Base-by-base conservation (phyloP, 2,329 filamentous ascomycete species). In the Arthrobotrys entomopaga region DNA sequence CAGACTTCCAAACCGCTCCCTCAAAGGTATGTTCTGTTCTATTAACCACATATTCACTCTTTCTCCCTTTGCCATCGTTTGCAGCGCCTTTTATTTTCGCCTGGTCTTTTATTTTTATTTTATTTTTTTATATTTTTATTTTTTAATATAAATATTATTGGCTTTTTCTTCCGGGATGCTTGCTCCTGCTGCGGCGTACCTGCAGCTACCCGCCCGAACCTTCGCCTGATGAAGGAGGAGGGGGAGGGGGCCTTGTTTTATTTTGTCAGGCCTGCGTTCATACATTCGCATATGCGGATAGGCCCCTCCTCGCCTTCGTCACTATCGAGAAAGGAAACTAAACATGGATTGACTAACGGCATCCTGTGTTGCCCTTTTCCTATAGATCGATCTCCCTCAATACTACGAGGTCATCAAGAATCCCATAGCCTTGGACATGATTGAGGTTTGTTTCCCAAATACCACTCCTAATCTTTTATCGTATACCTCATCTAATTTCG, bases 1-100 rank as follows among this genome's bases (percentile, higher is more conserved):
- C 63, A 24, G 63, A 74, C 52, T 74, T 74, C 43, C 50, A 67
- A 63, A 59, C 63, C 2, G 50, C 67, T n/a, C 70, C 70, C 13
- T 52, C 26, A 57, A 58, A 63, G 63, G 70, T 74, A 74, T 43
- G 63, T 34, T 24, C 38, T 34, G 10, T 46, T 48, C 34, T 4
- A n/a, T 42, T 19, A 43, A 16, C 20, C 34, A 19, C 10, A 13
- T 50, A 50, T 22, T 50, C 15, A 19, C 42, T 19, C 42, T 50
- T 50, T 22, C 19, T 46, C 42, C 5, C 42, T 4, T 46, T 13
- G 13, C 42, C 42, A 5, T 34, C 7, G 6, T 10, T 34, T 34
- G 29, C 7, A 8, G 10, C 1, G 5, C 6, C 5, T 34, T 34
- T 34, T 34, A 10, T 3, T 34, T 34, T 34, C 10, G 5, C 5